Evolutionary conservation across 2,329 filamentous ascomycete species (phyloP), one percentile per base, ranked within the genome.

Genomic region (Didymella lethalis): DNA sequence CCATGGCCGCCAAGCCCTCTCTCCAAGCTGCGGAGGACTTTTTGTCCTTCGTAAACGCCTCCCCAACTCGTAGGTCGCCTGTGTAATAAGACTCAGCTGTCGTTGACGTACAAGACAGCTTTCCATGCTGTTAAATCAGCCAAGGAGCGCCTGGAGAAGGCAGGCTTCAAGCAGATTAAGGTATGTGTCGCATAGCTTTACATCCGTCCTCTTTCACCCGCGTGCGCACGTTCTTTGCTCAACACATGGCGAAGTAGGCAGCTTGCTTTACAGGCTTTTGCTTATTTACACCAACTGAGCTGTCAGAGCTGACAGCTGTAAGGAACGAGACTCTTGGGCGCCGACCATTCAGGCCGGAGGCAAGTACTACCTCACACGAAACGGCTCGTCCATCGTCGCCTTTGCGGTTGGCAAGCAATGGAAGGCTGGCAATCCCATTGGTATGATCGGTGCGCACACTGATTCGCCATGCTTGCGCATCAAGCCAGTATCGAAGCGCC

Each of bases 321-420:
- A 88, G 83, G 94, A 98, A 80, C 90, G 91, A 70, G 92, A 97
- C 73, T 88, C 90, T 46, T 98, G 95, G 94, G 86, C 90, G 14
- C 87, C 89, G 1, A 86, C 85, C 45, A 85, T 97, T 62, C 86
- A 88, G 57, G 92, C 93, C 23, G 93, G 94, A 63, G 93, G 94
- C 64, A 97, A 96, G 80, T 98, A 98, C 84, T 97, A 93, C 81
- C 86, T 97, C 72, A 98, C 94, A 47, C 90, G 94, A 65, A 98
- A 98, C 80, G 89, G 87, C 59, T 96, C 93, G 26, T 96, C 94
- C 48, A 91, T 98, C 64, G 87, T 97, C 58, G 93, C 93, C 64
- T 98, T 98, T 79, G 91, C 92, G 62, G 90, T 98, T 71, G 94
- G 94, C 72, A 86, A 88, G 72, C 89, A 91, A 81, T 99, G 94